A percentile compares a stretch with the other conserved stretches of the same genome.
phyloP scores from a whole-genome alignment of 2,329 filamentous ascomycete species.

The Metarhizium rileyi region DNA sequence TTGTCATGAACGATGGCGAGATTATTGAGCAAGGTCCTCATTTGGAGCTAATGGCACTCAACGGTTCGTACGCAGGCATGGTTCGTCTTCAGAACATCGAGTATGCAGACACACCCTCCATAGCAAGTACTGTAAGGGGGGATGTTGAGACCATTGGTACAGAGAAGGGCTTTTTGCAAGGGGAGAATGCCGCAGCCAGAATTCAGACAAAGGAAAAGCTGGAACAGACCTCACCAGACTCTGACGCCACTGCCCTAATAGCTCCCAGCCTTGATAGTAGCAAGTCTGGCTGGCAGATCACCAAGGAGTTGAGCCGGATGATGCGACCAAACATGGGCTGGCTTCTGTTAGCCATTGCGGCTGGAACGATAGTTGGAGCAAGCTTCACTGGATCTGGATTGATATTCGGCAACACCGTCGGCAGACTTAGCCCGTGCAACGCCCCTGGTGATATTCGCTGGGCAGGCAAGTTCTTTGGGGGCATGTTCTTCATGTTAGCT shows the following conservation, averaged over 20 bases:
- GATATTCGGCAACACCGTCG: slow-evolving; percentile 34
- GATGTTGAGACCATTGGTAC: slow-evolving; percentile 30
- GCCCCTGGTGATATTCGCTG: slow-evolving; percentile 24
- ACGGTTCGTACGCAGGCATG: slow-evolving; percentile 42
- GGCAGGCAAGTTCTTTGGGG: slow-evolving; percentile 38
- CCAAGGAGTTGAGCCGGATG: slow-evolving; percentile 27
- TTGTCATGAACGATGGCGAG: slow-evolving; percentile 51
- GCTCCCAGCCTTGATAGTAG: slow-evolving; percentile 25
- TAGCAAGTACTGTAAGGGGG: slow-evolving; percentile 20
- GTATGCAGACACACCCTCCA: slow-evolving; percentile 18
- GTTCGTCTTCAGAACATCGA: slow-evolving; percentile 34
- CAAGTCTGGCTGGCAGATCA: slow-evolving; percentile 29
- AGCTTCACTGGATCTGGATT: slow-evolving; percentile 44
- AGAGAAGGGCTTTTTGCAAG: slow-evolving; percentile 28
- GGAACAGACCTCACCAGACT: slow-evolving; percentile 21
- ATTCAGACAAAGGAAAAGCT: slow-evolving; percentile 30
- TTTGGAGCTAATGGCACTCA: slow-evolving; percentile 42
- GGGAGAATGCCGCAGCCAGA: slow-evolving; percentile 23
- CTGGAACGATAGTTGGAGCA: slow-evolving; percentile 55
- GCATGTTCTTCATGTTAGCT: slow-evolving; percentile 46
- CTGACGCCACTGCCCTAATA: slow-evolving; percentile 8
- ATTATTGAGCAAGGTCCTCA: slow-evolving; percentile 57
- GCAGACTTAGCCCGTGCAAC: slow-evolving; percentile 37
- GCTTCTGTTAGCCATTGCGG: slow-evolving; percentile 42
- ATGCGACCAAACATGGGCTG: slow-evolving; percentile 28